Conservation (phyloP, 2,329 filamentous ascomycete genomes). For the Orbilia oligospora region DNA sequence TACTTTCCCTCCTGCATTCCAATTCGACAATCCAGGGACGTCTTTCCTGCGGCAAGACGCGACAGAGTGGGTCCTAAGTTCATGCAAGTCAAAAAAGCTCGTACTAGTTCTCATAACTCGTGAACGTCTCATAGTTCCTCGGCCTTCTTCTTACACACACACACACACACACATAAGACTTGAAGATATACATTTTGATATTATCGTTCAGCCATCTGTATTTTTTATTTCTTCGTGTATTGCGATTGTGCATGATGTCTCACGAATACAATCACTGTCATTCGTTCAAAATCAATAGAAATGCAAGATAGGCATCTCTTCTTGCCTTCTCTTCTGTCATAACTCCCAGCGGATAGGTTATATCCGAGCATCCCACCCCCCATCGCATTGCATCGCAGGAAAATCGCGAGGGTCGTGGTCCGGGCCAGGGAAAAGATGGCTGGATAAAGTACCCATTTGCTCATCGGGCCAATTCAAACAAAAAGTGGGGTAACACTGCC, state of each 20-base stretch:
- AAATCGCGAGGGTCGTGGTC: not conserved
- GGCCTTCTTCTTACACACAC: slow-evolving; percentile 3
- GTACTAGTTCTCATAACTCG: not conserved
- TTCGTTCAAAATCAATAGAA: slow-evolving; percentile 8
- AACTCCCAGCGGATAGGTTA: not conserved
- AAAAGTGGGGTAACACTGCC: slow-evolving; percentile 30
- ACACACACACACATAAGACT: slow-evolving; percentile 1
- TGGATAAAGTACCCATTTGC: slow-evolving; percentile 14
- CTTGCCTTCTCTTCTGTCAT: not conserved
- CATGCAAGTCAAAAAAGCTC: slow-evolving; percentile 39
- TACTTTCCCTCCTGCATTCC: slow-evolving; percentile 58
- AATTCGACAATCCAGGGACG: slow-evolving; percentile 61
- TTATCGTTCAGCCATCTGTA: slow-evolving; percentile 52
- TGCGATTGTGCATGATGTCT: slow-evolving; percentile 31
- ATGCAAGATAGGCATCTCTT: slow-evolving; percentile 11
- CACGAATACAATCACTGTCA: slow-evolving; percentile 22
- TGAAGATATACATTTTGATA: slow-evolving; percentile 38
- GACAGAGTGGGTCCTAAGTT: slow-evolving; percentile 52
- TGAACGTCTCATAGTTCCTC: not conserved
- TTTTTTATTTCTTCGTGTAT: slow-evolving; percentile 40
- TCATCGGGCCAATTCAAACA: slow-evolving; percentile 22
- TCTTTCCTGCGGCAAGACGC: slow-evolving; percentile 56
- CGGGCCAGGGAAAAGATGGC: slow-evolving; percentile 3
- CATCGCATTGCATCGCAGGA: slow-evolving; percentile 28
- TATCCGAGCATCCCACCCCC: slow-evolving; percentile 9